A percentile compares a stretch with the other conserved stretches of the same genome.
These are phyloP conservation scores for Wallemia mellicola DNA, from an alignment of 1,284 basidiomycete species.

Conservation along the genomic window DNA sequence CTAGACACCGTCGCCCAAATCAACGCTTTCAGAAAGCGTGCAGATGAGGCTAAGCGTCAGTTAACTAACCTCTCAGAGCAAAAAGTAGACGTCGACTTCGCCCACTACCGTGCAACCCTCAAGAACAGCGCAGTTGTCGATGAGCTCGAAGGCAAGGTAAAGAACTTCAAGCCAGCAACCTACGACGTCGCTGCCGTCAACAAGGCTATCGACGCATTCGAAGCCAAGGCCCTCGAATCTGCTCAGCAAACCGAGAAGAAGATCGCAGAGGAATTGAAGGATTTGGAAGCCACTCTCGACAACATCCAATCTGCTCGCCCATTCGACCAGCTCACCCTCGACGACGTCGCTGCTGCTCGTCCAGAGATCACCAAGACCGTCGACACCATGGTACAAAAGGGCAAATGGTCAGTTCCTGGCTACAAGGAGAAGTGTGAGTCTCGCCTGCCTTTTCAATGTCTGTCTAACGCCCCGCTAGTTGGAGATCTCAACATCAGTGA, in stretches of 20 bases:
- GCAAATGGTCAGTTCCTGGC: conserved; percentile 90
- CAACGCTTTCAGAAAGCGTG: conserved; percentile 86
- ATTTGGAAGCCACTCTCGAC: conserved; percentile 71
- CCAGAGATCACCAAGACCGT: conserved; percentile 76
- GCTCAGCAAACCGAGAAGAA: conserved; percentile 33
- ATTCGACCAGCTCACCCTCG: conserved; percentile 85
- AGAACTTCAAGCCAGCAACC: conserved; percentile 78
- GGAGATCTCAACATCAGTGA: conserved; percentile 1
- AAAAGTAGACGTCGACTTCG: conserved; percentile 55
- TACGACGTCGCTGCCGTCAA: conserved; percentile 76
- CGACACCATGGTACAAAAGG: conserved; percentile 93
- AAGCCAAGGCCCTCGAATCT: conserved; percentile 65
- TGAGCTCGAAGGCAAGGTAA: conserved; percentile 69
- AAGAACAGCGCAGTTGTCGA: conserved; percentile 81
- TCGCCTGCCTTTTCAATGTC: background rate
- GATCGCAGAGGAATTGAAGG: conserved; percentile 72
- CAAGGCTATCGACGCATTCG: conserved; percentile 90
- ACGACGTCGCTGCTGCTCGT: conserved; percentile 72
- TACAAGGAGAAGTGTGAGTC: conserved; percentile 1
- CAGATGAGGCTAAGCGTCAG: conserved; percentile 57
- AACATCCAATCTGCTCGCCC: conserved; percentile 96
- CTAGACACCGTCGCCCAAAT: conserved; percentile 64
- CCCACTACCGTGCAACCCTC: conserved; percentile 64
- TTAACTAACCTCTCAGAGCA: conserved; percentile 36
- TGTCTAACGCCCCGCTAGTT: background rate